Evolutionary conservation across 2,329 filamentous ascomycete species (phyloP).

Genomic region (Curvularia sp.): DNA sequence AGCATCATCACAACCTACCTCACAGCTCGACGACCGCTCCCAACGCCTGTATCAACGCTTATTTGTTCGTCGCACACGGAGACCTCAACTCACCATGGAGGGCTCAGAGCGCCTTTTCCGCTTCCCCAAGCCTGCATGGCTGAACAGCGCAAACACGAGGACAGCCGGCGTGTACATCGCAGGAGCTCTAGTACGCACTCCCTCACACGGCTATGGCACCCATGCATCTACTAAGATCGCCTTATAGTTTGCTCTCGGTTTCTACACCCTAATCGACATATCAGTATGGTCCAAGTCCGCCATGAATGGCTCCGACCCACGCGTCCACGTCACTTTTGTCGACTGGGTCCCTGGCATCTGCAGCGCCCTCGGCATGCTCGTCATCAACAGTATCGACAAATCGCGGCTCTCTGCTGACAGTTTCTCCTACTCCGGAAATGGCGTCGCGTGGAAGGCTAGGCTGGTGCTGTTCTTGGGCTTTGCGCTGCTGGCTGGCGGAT

Average conservation of each 20-base stretch:
- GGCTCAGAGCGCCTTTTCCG: constrained; percentile 67
- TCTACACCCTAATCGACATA: constrained; percentile 74
- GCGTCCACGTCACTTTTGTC: constrained; percentile 71
- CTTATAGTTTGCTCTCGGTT: constrained; percentile 69
- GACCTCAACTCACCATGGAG: constrained; percentile 47
- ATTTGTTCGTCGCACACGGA: constrained; percentile 11
- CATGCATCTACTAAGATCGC: constrained; percentile 13
- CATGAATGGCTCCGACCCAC: constrained; percentile 63
- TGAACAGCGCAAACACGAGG: constrained; percentile 69
- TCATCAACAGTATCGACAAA: constrained; percentile 77
- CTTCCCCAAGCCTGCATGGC: constrained; percentile 71
- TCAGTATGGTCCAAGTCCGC: constrained; percentile 68
- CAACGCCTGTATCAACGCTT: constrained; percentile 3
- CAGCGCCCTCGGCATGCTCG: constrained; percentile 72
- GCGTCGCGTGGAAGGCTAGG: constrained; percentile 74
- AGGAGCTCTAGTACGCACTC: constrained; percentile 66
- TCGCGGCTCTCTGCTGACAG: constrained; percentile 68
- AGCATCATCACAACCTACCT: constrained; percentile 22
- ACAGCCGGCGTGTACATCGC: constrained; percentile 71
- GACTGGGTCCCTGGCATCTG: constrained; percentile 77
- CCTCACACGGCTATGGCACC: neutral
- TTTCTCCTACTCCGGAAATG: constrained; percentile 70
- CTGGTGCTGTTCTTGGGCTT: constrained; percentile 74
- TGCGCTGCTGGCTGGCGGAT: constrained; percentile 71
- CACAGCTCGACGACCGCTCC: constrained; percentile 14